phyloP scores from a whole-genome alignment of 345 rosid genomes.

The Ailanthus altissimus region DNA sequence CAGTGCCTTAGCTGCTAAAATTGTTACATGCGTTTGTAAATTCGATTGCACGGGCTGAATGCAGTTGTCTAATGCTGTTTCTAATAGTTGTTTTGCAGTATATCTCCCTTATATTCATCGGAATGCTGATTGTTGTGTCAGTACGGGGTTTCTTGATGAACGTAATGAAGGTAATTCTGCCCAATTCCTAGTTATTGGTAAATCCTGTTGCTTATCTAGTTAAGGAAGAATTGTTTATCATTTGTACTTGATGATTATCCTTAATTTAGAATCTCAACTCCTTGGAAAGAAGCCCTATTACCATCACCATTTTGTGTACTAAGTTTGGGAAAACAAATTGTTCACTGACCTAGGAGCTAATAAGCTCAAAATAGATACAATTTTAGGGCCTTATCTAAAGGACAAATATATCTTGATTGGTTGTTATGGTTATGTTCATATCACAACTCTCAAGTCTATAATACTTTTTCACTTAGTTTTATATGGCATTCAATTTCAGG shows the following conservation, averaged over 20 bases:
- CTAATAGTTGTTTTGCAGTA: conserved; percentile 56
- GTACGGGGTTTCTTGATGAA: conserved; percentile 93
- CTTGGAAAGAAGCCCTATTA: not conserved
- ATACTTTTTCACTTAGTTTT: not conserved
- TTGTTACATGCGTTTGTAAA: not conserved
- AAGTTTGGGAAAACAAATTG: not conserved
- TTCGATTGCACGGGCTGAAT: conserved; percentile 13
- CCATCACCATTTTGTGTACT: not conserved
- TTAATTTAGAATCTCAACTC: not conserved
- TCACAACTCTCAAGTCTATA: not conserved
- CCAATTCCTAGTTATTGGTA: not conserved
- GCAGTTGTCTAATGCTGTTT: conserved; percentile 25
- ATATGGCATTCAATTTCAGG: not conserved
- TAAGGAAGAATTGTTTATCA: not conserved
- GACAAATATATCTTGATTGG: conserved; percentile 5
- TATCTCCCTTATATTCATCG: conserved; percentile 87
- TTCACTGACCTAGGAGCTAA: conserved; percentile 6
- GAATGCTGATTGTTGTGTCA: conserved; percentile 85
- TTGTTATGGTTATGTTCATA: not conserved
- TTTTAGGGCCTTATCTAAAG: conserved; percentile 4
- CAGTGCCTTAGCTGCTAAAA: conserved; percentile 4
- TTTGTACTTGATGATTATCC: not conserved
- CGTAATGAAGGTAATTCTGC: conserved; percentile 75
- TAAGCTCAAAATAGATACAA: conserved; percentile 1
- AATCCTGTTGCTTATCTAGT: not conserved